Evolutionary conservation across 1,284 basidiomycete species (phyloP).

Genomic region (Marasmius tenuissimus): DNA sequence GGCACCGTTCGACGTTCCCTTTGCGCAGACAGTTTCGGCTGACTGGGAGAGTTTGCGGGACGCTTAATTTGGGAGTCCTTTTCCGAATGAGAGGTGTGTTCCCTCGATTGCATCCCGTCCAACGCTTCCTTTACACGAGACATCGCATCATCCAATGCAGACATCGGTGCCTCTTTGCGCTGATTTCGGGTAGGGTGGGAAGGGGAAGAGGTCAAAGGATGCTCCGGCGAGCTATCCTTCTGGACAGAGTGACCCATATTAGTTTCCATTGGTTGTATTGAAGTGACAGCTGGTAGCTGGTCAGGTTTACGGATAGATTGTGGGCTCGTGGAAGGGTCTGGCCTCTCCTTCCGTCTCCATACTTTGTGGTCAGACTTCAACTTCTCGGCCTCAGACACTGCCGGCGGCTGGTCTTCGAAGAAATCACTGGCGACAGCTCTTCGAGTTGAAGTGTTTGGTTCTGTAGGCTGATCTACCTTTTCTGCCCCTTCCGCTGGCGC

Average conservation of each 20-base stretch:
- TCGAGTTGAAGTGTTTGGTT: slow-evolving; percentile 14
- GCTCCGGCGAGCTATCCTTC: neutral
- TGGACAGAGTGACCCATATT: neutral
- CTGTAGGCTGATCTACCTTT: slow-evolving; percentile 12
- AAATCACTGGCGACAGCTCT: slow-evolving; percentile 68
- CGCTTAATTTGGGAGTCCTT: slow-evolving; percentile 18
- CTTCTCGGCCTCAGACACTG: slow-evolving; percentile 16
- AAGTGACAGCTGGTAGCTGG: neutral
- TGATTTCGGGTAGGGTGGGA: slow-evolving; percentile 14
- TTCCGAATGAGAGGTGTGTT: slow-evolving; percentile 23
- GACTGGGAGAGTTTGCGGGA: slow-evolving; percentile 13
- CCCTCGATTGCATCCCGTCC: slow-evolving; percentile 62
- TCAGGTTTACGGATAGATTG: neutral
- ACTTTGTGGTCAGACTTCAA: slow-evolving; percentile 32
- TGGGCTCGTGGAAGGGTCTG: neutral
- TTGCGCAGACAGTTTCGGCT: slow-evolving; percentile 14
- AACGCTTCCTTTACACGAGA: slow-evolving; percentile 87
- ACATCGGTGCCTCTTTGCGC: slow-evolving; percentile 66
- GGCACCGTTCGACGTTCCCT: slow-evolving; percentile 57
- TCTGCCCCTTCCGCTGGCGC: slow-evolving; percentile 21
- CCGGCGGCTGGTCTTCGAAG: slow-evolving; percentile 48
- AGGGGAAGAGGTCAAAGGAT: neutral
- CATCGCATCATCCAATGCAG: slow-evolving; percentile 81
- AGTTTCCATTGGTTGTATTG: neutral
- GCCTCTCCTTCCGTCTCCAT: slow-evolving; percentile 38